These are phyloP conservation scores for Blepharisma stoltei DNA, from an alignment of 73 alveolate species.

Conservation along the genomic window DNA sequence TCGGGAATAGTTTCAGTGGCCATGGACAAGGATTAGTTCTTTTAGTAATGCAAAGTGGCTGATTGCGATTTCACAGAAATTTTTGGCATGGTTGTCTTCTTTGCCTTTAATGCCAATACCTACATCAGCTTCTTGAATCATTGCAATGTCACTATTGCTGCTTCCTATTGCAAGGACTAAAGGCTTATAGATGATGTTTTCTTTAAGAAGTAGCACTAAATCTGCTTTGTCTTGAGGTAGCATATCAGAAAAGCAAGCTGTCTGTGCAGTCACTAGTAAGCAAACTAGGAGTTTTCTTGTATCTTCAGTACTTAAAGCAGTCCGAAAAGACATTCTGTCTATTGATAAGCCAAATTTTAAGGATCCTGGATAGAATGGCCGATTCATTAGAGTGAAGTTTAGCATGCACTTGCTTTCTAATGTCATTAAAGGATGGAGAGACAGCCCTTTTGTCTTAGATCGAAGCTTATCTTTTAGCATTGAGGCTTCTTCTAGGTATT, in stretches of 20 bases:
- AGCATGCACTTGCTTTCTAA: too few species aligned
- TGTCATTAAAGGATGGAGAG: too few species aligned
- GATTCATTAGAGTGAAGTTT: too few species aligned
- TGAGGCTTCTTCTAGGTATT: too few species aligned
- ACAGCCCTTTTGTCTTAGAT: too few species aligned
- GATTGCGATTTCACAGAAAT: neutral
- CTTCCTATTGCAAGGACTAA: conserved; percentile 18
- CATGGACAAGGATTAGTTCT: conserved; percentile 1
- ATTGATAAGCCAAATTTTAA: too few species aligned
- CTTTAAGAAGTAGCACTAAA: conserved; percentile 4
- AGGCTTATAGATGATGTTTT: neutral
- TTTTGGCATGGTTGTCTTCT: conserved; percentile 11
- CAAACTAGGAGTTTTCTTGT: neutral
- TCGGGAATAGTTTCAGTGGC: conserved; percentile 29
- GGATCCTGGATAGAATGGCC: too few species aligned
- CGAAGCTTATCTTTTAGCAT: too few species aligned
- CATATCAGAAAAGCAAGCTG: neutral
- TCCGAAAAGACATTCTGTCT: conserved; percentile 3
- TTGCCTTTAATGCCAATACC: conserved; percentile 8
- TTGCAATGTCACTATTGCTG: conserved; percentile 22
- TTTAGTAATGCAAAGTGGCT: neutral
- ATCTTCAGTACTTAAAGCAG: neutral
- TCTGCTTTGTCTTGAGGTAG: conserved; percentile 21
- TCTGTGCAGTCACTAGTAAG: neutral
- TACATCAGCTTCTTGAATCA: conserved; percentile 28